phyloP scores from a whole-genome alignment of 495 filamentous ascomycete species.

The Elaphomyces granulatus region DNA sequence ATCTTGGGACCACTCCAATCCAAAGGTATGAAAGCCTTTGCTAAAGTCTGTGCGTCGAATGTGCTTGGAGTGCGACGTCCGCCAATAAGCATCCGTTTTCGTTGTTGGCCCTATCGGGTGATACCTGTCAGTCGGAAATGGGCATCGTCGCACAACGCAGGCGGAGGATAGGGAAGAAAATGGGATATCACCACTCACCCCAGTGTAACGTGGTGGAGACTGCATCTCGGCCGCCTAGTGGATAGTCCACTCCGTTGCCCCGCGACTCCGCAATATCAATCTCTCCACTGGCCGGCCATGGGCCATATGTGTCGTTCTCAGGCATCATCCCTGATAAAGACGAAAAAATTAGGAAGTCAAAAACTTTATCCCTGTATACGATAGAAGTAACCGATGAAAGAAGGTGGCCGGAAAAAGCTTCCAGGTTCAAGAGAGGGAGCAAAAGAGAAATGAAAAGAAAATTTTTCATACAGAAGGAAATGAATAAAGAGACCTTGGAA shows the following conservation, averaged over 20 bases:
- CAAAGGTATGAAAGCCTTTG: slow-evolving; percentile 45
- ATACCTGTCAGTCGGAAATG: no score
- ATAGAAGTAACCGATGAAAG: no score
- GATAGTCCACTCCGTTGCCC: slow-evolving; percentile 64
- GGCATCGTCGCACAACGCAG: no score
- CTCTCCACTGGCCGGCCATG: slow-evolving; percentile 72
- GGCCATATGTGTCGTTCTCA: slow-evolving; percentile 51
- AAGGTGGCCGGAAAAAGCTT: no score
- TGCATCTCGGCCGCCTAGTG: slow-evolving; percentile 68
- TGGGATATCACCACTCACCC: slow-evolving; percentile 37
- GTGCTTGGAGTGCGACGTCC: slow-evolving; percentile 46
- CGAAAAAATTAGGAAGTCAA: no score
- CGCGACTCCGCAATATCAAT: slow-evolving; percentile 71
- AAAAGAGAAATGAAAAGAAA: no score
- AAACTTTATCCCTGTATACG: no score
- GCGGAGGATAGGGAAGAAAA: slow-evolving; percentile 30
- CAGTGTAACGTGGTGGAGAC: slow-evolving; percentile 70
- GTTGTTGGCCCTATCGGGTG: slow-evolving; percentile 2
- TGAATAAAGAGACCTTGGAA: no score
- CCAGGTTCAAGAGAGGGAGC: no score
- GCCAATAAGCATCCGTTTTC: slow-evolving; percentile 54
- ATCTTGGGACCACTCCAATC: slow-evolving; percentile 75
- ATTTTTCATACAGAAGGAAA: no score
- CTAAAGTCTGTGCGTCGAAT: slow-evolving; percentile 9
- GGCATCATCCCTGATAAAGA: slow-evolving; percentile 70